phyloP scores from a whole-genome alignment of 139 green algal species.

The Raphidocelis subcapitata region DNA sequence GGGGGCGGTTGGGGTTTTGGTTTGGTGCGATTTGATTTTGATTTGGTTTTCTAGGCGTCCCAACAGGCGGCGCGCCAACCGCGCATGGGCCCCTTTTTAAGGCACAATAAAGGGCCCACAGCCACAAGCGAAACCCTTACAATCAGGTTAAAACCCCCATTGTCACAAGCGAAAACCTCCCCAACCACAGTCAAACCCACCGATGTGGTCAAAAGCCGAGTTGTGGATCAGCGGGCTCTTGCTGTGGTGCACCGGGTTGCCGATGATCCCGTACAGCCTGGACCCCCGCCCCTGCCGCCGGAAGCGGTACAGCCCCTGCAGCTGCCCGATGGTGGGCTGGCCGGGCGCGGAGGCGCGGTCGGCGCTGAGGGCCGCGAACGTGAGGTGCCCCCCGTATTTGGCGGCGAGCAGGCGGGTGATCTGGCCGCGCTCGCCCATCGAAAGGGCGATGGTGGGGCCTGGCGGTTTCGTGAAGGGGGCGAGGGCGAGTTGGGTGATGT shows the following conservation, averaged over 20 bases:
- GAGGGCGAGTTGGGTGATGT: too few species aligned
- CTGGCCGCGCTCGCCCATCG: slow-evolving; percentile 90
- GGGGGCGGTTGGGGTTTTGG: too few species aligned
- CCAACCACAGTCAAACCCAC: slow-evolving; percentile 8
- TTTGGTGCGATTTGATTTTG: too few species aligned
- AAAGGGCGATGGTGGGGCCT: slow-evolving; percentile 85
- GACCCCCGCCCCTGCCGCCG: slow-evolving; percentile 62
- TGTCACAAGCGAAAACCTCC: too few species aligned
- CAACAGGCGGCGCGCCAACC: too few species aligned
- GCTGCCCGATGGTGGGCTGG: slow-evolving; percentile 63
- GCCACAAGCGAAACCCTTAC: too few species aligned
- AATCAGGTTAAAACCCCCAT: too few species aligned
- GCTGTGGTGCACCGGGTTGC: slow-evolving; percentile 88
- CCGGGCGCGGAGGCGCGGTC: slow-evolving; percentile 64
- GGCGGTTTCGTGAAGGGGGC: background rate
- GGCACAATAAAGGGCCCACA: too few species aligned
- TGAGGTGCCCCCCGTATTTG: slow-evolving; percentile 94
- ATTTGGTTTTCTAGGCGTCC: too few species aligned
- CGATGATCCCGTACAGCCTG: slow-evolving; percentile 84
- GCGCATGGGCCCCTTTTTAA: too few species aligned
- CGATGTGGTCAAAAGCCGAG: slow-evolving; percentile 65
- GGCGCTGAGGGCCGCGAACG: slow-evolving; percentile 86
- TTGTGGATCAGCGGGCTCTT: slow-evolving; percentile 89
- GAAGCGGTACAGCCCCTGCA: slow-evolving; percentile 54
- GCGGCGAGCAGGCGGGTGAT: slow-evolving; percentile 86